Evolutionary conservation across 2,329 filamentous ascomycete species (phyloP).

Genomic region (Microthyrium microscopicum): DNA sequence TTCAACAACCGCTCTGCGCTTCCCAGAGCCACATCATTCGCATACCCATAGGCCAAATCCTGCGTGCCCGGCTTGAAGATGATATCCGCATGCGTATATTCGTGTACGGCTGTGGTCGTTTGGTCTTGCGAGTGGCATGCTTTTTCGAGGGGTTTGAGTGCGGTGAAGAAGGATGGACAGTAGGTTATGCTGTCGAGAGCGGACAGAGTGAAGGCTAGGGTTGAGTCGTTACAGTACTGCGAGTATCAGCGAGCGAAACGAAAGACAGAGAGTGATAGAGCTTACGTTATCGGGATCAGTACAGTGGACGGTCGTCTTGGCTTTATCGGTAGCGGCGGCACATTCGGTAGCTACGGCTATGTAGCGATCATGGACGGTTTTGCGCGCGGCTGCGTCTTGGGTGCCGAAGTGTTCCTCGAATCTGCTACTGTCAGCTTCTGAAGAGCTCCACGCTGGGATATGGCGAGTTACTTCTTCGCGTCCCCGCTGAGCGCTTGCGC

Average conservation of each 20-base stretch:
- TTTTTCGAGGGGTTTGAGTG: slow-evolving; percentile 30
- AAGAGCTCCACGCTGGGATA: neutral
- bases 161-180: slow-evolving; percentile 40
- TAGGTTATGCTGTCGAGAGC: slow-evolving; percentile 38
- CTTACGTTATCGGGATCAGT: slow-evolving; percentile 39
- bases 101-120: slow-evolving; percentile 47
- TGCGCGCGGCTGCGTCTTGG: slow-evolving; percentile 27
- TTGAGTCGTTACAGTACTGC: slow-evolving; percentile 23
- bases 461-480: slow-evolving; percentile 22
- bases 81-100: slow-evolving; percentile 44
- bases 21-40: slow-evolving; percentile 27
- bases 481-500: slow-evolving; percentile 32
- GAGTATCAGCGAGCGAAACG: too few relatives aligned
- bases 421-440: neutral
- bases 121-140: slow-evolving; percentile 49
- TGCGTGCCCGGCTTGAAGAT: slow-evolving; percentile 38
- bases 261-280: too few relatives aligned
- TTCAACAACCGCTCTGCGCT: slow-evolving; percentile 39
- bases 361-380: slow-evolving; percentile 34
- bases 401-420: slow-evolving; percentile 49
- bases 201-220: slow-evolving; percentile 47
- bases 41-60: slow-evolving; percentile 43
- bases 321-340: slow-evolving; percentile 26
- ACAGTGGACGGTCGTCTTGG: slow-evolving; percentile 41
- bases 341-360: slow-evolving; percentile 40